Conservation (phyloP, 805 yeast genomes). For the Yamadazyma sp. region DNA sequence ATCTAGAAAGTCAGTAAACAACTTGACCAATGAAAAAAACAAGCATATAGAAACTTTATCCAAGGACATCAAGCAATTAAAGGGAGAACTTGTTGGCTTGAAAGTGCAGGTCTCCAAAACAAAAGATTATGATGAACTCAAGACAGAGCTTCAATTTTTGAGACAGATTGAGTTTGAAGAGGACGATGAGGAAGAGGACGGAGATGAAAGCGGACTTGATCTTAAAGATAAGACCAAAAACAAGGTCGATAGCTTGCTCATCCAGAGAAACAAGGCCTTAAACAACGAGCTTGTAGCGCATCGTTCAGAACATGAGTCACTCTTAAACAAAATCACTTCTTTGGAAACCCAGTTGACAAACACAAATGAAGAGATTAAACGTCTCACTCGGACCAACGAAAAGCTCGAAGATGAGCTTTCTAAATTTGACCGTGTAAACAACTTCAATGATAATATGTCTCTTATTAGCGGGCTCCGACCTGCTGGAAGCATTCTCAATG, state of each 20-base stretch:
- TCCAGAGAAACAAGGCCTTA: slow-evolving; percentile 70
- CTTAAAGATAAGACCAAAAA: slow-evolving; percentile 21
- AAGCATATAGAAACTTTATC: slow-evolving; percentile 38
- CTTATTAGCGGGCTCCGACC: slow-evolving; percentile 56
- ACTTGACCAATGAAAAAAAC: slow-evolving; percentile 22
- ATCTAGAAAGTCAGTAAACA: slow-evolving; percentile 33
- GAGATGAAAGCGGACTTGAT: slow-evolving; percentile 31
- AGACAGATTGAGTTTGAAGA: slow-evolving; percentile 74
- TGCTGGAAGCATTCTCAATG: slow-evolving; percentile 2
- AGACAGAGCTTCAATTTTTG: slow-evolving; percentile 69
- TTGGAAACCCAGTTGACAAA: slow-evolving; percentile 39
- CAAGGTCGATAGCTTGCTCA: slow-evolving; percentile 56
- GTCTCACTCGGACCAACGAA: slow-evolving; percentile 47
- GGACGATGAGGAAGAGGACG: slow-evolving; percentile 44
- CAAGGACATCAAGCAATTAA: slow-evolving; percentile 48
- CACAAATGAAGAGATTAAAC: slow-evolving; percentile 38
- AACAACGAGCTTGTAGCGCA: slow-evolving; percentile 66
- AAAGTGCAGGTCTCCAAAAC: slow-evolving; percentile 50
- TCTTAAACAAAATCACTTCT: slow-evolving; percentile 38
- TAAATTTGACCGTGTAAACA: slow-evolving; percentile 49
- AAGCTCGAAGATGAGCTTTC: slow-evolving; percentile 76
- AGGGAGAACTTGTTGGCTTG: slow-evolving; percentile 51
- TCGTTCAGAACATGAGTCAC: slow-evolving; percentile 57
- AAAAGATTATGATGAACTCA: slow-evolving; percentile 77
- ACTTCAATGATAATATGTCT: slow-evolving; percentile 58